A percentile compares a stretch with the other conserved stretches of the same genome.
Conservation (phyloP, 2,329 filamentous ascomycete species). For the Penicillium sp. region DNA sequence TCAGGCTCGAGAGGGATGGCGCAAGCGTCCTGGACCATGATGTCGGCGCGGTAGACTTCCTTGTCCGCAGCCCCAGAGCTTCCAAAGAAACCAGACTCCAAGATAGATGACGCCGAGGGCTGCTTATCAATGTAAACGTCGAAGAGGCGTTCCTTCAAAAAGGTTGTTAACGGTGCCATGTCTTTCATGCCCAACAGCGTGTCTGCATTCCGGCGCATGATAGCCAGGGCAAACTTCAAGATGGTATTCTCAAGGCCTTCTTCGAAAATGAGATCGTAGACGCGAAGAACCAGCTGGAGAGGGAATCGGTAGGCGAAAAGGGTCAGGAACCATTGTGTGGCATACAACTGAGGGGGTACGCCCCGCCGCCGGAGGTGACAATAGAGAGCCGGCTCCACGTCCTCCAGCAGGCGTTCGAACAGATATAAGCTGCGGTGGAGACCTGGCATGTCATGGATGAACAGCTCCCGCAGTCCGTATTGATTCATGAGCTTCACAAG, state of each 20-base stretch:
- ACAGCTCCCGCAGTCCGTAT: conserved; percentile 84
- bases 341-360: conserved; percentile 85
- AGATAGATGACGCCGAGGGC: conserved; percentile 80
- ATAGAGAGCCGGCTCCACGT: conserved; percentile 85
- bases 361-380: conserved; percentile 83
- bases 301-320: conserved; percentile 96
- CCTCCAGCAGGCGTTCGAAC: conserved; percentile 87
- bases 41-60: conserved; percentile 88
- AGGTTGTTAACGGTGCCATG: conserved; percentile 79
- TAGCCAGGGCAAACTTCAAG: conserved; percentile 82
- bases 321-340: conserved; percentile 97
- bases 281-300: conserved; percentile 84
- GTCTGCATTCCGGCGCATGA: conserved; percentile 89
- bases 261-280: conserved; percentile 89
- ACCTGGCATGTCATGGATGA: conserved; percentile 91
- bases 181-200: conserved; percentile 75
- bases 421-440: conserved; percentile 88
- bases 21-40: conserved; percentile 86
- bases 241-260: conserved; percentile 83
- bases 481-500: conserved; percentile 94
- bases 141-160: conserved; percentile 87
- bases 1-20: conserved; percentile 76
- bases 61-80: conserved; percentile 82
- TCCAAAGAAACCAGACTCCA: conserved; percentile 96
- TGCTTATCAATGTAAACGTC: conserved; percentile 94